A percentile compares a stretch with the other conserved stretches of the same genome.
Evolutionary conservation across 1,284 basidiomycete species (phyloP).

Genomic region (Malassezia pachydermatis): DNA sequence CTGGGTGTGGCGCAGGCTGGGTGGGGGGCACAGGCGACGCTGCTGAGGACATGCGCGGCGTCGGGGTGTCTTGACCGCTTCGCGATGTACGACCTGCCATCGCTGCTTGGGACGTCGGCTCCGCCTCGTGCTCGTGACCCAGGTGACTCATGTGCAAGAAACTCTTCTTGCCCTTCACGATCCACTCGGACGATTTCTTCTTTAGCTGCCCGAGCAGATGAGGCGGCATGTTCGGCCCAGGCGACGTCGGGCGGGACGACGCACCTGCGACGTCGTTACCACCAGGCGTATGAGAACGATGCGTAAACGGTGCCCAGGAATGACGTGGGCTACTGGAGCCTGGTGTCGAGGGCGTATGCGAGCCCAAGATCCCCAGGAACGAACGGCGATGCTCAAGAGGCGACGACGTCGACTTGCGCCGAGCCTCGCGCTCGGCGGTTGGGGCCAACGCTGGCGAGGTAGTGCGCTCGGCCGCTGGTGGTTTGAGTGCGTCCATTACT

Average conservation of each 20-base stretch:
- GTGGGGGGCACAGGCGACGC: too few species aligned
- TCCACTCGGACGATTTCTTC: conserved; percentile 14
- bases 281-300: neutral
- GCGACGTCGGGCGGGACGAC: neutral
- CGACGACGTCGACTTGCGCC: neutral
- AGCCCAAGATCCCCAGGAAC: conserved; percentile 1
- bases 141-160: too few species aligned
- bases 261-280: neutral
- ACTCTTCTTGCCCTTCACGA: conserved; percentile 11
- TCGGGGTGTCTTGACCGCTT: too few species aligned
- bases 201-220: conserved; percentile 2
- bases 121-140: neutral
- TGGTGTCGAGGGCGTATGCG: conserved; percentile 1
- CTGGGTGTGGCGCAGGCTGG: too few species aligned
- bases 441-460: too few species aligned
- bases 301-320: neutral
- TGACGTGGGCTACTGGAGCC: neutral
- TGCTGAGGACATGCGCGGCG: too few species aligned
- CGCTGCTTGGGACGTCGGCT: too few species aligned
- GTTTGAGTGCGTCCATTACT: too few species aligned
- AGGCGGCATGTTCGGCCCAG: neutral
- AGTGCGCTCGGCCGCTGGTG: too few species aligned
- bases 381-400: neutral
- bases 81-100: too few species aligned
- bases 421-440: too few species aligned